Evolutionary conservation across 257 asterid species (phyloP), one percentile per base, ranked within the genome.

Genomic region (Fraxinus pennsylvanica): DNA sequence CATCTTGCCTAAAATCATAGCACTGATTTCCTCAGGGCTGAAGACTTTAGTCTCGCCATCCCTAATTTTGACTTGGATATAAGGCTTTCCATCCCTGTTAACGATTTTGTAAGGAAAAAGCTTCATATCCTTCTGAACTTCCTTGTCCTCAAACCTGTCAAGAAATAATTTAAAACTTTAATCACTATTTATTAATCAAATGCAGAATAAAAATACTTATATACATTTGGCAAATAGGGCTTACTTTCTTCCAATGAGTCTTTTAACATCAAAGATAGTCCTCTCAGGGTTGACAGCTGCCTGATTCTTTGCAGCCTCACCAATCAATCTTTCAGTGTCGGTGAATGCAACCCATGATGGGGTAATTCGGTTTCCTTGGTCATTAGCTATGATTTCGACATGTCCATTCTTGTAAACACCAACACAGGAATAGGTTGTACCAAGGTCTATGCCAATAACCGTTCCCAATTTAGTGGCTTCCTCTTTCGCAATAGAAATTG

Each of bases 261-360:
- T 87, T 88, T 95, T 95, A 76, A 95, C 99, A 76, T 95, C 99
- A 78, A 95, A 95, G 81, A 95, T 52, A 1, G 98, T 95, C 80
- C 99, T 93, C 76, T 91, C 98, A 0, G 97, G 82, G 67, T 95
- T 95, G 68, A 87, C 92, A 78, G 98, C 91, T 76, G 98, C 99
- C 86, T 84, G 96, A 80, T 94, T 94, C 95, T 94, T 94, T 1
- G 98, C 98, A 80, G 98, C 98, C 86, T 92, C 98, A 76, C 99
- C 99, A 36, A 92, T 92, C 88, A 94, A 79, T 86, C 99, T 92
- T 86, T 94, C 99, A 4, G 78, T 57, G 21, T 94, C 97, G 0
- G 97, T 94, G 85, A 94, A 94, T 3, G 85, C 99, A 30, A 94
- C 99, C 99, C 99, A 92, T 32, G 97, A 94, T 75, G 99, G 99